These are phyloP conservation scores for Capronia coronata DNA, from an alignment of 2,329 filamentous ascomycete species.

Conservation along the genomic window DNA sequence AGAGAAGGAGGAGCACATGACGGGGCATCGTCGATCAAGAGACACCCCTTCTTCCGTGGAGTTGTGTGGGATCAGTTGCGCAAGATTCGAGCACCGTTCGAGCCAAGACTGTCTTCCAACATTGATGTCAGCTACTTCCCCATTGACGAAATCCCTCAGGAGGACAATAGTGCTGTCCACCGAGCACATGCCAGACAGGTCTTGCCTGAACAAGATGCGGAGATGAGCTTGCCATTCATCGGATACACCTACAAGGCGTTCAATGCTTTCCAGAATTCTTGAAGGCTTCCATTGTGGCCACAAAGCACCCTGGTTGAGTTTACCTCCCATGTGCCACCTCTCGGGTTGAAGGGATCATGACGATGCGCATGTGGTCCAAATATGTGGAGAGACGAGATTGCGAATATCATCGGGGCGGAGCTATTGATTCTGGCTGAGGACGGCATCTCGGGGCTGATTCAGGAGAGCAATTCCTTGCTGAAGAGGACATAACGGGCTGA, in stretches of 20 bases:
- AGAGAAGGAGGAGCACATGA: slow-evolving; percentile 53
- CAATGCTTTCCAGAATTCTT: slow-evolving; percentile 52
- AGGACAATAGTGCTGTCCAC: slow-evolving; percentile 80
- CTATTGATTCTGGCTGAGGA: background rate
- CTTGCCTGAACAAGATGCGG: slow-evolving; percentile 72
- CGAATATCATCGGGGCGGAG: slow-evolving; percentile 3
- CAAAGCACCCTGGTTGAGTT: background rate
- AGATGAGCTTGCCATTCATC: slow-evolving; percentile 94
- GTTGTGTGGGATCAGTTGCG: slow-evolving; percentile 92
- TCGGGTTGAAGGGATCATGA: slow-evolving; percentile 9
- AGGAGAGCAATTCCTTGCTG: background rate
- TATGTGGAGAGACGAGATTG: slow-evolving; percentile 3
- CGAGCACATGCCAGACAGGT: slow-evolving; percentile 73
- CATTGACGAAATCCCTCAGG: slow-evolving; percentile 96
- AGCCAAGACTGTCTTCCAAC: slow-evolving; percentile 85
- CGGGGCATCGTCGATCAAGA: slow-evolving; percentile 87
- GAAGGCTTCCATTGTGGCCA: background rate
- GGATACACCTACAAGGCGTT: slow-evolving; percentile 98
- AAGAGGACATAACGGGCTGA: background rate
- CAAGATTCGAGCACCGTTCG: slow-evolving; percentile 89
- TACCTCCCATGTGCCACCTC: slow-evolving; percentile 2
- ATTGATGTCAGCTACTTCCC: slow-evolving; percentile 98
- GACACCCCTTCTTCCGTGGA: slow-evolving; percentile 90
- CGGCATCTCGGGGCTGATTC: background rate
- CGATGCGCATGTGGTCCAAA: slow-evolving; percentile 9